Base-by-base conservation (phyloP, 345 rosid species). In the Streptanthus diversifolius region DNA sequence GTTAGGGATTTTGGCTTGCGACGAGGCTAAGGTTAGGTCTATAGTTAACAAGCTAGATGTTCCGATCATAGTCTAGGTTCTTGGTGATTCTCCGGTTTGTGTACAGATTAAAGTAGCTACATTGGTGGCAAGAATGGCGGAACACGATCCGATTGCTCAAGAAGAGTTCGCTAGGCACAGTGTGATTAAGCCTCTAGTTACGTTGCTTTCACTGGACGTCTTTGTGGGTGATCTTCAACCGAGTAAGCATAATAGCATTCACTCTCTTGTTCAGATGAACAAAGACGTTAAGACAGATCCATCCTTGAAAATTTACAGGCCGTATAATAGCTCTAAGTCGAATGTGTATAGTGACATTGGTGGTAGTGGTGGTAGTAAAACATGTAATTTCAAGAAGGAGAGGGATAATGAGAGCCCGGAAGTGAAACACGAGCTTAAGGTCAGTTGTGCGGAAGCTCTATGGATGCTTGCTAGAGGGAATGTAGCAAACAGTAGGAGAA, bases 401-500 rank as follows among this genome's bases (percentile, higher is more conserved):
- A 85, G 96, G 79, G 98, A 89, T 64, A 87, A 80, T 64, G 96
- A 85, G 87, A 80, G 30, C 8, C 87, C 83, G 0, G 93, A 88
- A 64, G 80, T 87, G 49, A 90, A 84, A 78, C 80, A 56, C 33
- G 74, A 76, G 83, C 77, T 93, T 82, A 92, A 90, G 72, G 81
- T 83, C 14, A 80, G 70, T 63, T 83, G 93, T 15, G 88, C 92
- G 0, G 82, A 83, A 81, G 98, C 98, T 22, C 25, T 91, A 44
- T 91, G 91, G 97, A 90, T 83, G 96, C 88, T 93, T 40, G 90
- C 97, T 2, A 84, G 79, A 56, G 90, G 80, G 53, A 93, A 88
- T 66, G 83, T 89, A 15, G 67, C 80, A 1, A 93, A 93, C 66
- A 85, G 97, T 77, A 81, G 77, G 83, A 83, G 85, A 68, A 86